These are phyloP conservation scores for Limnomonas spitsbergensis DNA, from an alignment of 139 green algal genomes.

Conservation along the genomic window DNA sequence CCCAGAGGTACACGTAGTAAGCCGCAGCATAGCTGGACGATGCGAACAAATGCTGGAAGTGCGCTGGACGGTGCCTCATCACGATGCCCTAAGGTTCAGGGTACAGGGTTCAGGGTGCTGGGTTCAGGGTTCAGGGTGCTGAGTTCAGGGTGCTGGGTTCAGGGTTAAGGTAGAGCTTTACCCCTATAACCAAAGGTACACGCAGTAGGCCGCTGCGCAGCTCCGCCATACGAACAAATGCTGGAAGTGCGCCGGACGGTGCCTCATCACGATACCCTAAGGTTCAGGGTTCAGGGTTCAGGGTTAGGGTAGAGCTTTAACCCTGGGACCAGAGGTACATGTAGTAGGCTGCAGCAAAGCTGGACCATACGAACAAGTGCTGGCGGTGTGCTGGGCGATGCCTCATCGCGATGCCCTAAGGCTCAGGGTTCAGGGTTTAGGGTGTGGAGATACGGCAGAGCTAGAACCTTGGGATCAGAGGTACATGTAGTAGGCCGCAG, in stretches of 20 bases:
- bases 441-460: too few species aligned
- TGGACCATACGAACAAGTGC: slow-evolving; percentile 16
- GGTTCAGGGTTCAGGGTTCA: too few species aligned
- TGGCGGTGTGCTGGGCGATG: slow-evolving; percentile 20
- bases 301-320: too few species aligned
- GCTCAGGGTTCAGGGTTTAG: too few species aligned
- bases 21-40: slow-evolving; percentile 15
- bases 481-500: slow-evolving; percentile 20
- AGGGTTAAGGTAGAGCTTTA: too few species aligned
- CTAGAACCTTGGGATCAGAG: too few species aligned
- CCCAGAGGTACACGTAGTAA: slow-evolving; percentile 23
- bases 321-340: slow-evolving; percentile 17
- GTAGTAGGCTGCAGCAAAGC: slow-evolving; percentile 19
- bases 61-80: slow-evolving; percentile 19
- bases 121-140: too few species aligned
- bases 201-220: slow-evolving; percentile 18
- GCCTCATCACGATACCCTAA: slow-evolving; percentile 17
- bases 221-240: slow-evolving; percentile 11
- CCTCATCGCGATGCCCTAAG: slow-evolving; percentile 13
- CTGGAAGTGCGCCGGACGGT: slow-evolving; percentile 23
- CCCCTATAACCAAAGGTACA: too few species aligned
- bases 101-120: too few species aligned
- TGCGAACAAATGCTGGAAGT: slow-evolving; percentile 24
- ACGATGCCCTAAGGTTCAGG: slow-evolving; percentile 4
- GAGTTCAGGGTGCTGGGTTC: too few species aligned